Evolutionary conservation across 495 filamentous ascomycete genomes (phyloP).

Genomic region (Aspergillus sclerotioniger): DNA sequence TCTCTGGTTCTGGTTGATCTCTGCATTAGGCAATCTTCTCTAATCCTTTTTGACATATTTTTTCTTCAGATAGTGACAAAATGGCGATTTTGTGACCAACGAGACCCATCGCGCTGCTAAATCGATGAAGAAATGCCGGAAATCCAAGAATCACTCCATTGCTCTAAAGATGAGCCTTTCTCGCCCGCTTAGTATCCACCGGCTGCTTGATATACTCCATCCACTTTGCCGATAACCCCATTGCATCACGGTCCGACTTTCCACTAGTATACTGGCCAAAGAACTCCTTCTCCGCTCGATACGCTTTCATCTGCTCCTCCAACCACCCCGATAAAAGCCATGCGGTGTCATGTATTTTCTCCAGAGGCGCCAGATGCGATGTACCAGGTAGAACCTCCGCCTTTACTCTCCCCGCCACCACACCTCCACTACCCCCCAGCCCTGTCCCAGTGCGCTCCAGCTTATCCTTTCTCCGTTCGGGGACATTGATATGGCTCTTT

Average conservation of each 20-base stretch:
- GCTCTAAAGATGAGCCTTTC: neutral
- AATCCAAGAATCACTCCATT: no score
- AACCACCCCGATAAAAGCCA: neutral
- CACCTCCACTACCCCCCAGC: conserved; percentile 64
- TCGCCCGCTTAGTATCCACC: neutral
- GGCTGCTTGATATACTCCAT: neutral
- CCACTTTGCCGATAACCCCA: neutral
- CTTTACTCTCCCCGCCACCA: conserved; percentile 53
- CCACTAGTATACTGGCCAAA: neutral
- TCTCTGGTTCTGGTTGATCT: no score
- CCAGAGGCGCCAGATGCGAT: conserved; percentile 16
- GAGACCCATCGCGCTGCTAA: no score
- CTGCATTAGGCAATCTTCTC: no score
- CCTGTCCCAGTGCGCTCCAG: conserved; percentile 58
- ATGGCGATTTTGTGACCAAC: no score
- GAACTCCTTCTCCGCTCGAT: neutral
- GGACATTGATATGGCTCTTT: conserved; percentile 47
- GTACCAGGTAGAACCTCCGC: conserved; percentile 9
- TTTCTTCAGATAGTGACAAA: no score
- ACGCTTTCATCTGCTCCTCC: neutral
- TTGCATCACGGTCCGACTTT: neutral
- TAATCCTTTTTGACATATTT: no score
- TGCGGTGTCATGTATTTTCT: neutral
- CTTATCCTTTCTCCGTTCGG: conserved; percentile 50
- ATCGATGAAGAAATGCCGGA: no score